phyloP scores from a whole-genome alignment of 495 filamentous ascomycete genomes.

The Penicillium lividum region DNA sequence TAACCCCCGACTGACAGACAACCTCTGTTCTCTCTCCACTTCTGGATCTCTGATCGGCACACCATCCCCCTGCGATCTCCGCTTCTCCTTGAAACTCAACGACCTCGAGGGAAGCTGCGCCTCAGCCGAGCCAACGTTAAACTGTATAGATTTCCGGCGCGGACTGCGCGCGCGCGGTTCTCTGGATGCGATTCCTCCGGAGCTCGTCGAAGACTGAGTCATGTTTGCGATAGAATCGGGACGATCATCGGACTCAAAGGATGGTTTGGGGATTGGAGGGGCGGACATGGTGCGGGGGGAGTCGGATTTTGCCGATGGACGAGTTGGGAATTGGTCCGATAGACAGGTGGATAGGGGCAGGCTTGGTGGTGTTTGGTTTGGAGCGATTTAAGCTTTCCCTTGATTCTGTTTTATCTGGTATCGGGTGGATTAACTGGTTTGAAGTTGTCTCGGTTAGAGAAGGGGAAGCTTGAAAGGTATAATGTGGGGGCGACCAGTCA shows the following conservation, averaged over 20 bases:
- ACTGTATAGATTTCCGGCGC: conserved; percentile 46
- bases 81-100: conserved; percentile 31
- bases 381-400: background rate
- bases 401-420: background rate
- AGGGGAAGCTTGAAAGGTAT: background rate
- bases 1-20: conserved; percentile 24
- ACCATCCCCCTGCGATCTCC: conserved; percentile 25
- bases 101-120: conserved; percentile 34
- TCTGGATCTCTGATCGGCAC: conserved; percentile 21
- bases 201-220: conserved; percentile 17
- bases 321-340: conserved; percentile 6
- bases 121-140: conserved; percentile 36
- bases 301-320: conserved; percentile 2
- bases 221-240: conserved; percentile 37
- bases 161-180: conserved; percentile 21
- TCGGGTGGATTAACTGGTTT: background rate
- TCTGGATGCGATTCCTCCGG: conserved; percentile 23
- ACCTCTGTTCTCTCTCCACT: conserved; percentile 34
- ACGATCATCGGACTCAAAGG: conserved; percentile 57
- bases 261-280: conserved; percentile 34
- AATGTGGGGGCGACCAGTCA: background rate
- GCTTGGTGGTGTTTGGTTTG: background rate
- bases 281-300: conserved; percentile 25
- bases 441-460: background rate
- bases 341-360: background rate